Conservation (phyloP, 768 basidiomycete genomes). For the Lepiota venenata region DNA sequence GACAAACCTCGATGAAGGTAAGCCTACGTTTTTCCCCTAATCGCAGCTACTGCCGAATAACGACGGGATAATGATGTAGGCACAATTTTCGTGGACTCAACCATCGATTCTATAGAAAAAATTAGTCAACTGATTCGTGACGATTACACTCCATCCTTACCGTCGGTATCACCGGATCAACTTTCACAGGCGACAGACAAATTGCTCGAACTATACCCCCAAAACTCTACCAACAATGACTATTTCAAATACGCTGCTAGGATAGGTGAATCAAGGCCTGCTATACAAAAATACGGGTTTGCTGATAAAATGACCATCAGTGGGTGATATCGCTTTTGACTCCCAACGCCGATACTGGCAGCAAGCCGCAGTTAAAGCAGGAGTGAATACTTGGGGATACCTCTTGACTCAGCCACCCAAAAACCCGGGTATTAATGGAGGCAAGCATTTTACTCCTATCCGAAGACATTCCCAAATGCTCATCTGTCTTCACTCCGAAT, state of each 20-base stretch:
- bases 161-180: slow-evolving; percentile 13
- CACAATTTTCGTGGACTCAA: slow-evolving; percentile 29
- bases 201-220: slow-evolving; percentile 38
- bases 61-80: slow-evolving; percentile 19
- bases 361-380: slow-evolving; percentile 32
- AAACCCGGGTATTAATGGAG: slow-evolving; percentile 23
- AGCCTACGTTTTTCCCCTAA: not conserved
- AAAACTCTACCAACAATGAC: slow-evolving; percentile 39
- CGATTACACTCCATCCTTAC: slow-evolving; percentile 24
- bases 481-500: not conserved
- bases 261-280: slow-evolving; percentile 18
- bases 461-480: not conserved
- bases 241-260: slow-evolving; percentile 33
- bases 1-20: slow-evolving; percentile 44
- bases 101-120: slow-evolving; percentile 20
- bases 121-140: slow-evolving; percentile 24
- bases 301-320: slow-evolving; percentile 14
- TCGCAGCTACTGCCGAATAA: not conserved
- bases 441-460: slow-evolving; percentile 12
- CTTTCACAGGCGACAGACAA: slow-evolving; percentile 20
- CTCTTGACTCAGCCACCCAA: slow-evolving; percentile 35
- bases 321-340: slow-evolving; percentile 37
- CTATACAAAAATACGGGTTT: not conserved
- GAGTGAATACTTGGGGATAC: slow-evolving; percentile 38
- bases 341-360: slow-evolving; percentile 36